phyloP scores from a whole-genome alignment of 2,329 filamentous ascomycete species.

The Fusarium odoratissimum region DNA sequence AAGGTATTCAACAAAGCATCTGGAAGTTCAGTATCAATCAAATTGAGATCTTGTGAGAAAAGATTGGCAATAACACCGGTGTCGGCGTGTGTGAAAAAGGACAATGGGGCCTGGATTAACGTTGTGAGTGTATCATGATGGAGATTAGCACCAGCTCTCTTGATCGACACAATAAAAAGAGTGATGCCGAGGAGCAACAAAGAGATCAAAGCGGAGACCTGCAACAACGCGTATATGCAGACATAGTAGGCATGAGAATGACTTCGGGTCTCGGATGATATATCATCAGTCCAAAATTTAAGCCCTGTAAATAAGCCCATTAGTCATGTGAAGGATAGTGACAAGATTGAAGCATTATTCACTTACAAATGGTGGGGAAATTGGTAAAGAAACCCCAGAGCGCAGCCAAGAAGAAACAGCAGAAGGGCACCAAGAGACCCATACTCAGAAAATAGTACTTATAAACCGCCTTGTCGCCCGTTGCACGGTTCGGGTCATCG shows the following conservation, averaged over 20 bases:
- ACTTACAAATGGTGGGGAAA: conserved; percentile 12
- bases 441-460: conserved; percentile 49
- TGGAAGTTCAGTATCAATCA: conserved; percentile 56
- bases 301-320: conserved; percentile 44
- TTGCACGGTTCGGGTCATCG: conserved; percentile 40
- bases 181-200: conserved; percentile 28
- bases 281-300: conserved; percentile 54
- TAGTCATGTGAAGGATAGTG: not conserved
- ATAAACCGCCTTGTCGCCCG: conserved; percentile 50
- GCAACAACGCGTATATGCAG: conserved; percentile 47
- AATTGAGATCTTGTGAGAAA: conserved; percentile 58
- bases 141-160: conserved; percentile 47
- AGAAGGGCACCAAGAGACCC: conserved; percentile 30
- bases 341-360: not conserved
- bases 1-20: conserved; percentile 37
- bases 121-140: conserved; percentile 50
- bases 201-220: conserved; percentile 26
- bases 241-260: conserved; percentile 45
- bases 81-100: conserved; percentile 56
- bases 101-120: conserved; percentile 52
- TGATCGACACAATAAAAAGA: conserved; percentile 43
- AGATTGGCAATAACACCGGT: conserved; percentile 55
- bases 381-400: conserved; percentile 49
- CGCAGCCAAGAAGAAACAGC: conserved; percentile 43
- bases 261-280: conserved; percentile 9